Base-by-base conservation (phyloP, 2,329 filamentous ascomycete genomes). In the Hortaea werneckii region DNA sequence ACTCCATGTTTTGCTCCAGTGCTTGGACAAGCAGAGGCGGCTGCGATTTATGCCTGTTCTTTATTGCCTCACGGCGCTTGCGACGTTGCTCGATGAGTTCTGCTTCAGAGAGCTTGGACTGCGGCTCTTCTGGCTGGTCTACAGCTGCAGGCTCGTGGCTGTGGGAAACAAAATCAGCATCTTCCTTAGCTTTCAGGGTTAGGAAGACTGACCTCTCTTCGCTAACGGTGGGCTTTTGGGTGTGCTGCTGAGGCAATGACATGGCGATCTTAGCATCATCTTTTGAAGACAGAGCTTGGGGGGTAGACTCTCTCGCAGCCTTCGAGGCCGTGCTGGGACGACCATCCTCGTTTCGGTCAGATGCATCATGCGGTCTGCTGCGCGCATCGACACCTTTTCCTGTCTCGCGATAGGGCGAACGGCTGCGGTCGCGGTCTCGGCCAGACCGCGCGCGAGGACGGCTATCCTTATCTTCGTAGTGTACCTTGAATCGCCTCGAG, bases 1-100 rank as follows among this genome's bases (percentile, higher is more conserved):
- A 59, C 30, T 50, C 47, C 9, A 58, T 40, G 37, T 53, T 62
- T 13, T 57, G 74, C 53, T 82, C 79, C 35, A 90, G 71, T 48
- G 84, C 83, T 67, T 89, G 82, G 51, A 90, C 79, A 40, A 55
- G 88, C 79, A 60, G 44, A 40, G 47, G 50, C 85, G 76, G 58
- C 58, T 83, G 81, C 54, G 66, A 71, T 65, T 80, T 81, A 58
- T 87, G 84, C 70, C 88, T 94, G 63, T 86, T 84, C 61, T 87
- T 78, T 52, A 94, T 84, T 53, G 87, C 86, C 68, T 92, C 86
- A 54, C 89, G 82, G 48, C 85, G 80, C 61, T 84, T 87, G 28
- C 88, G 83, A 45, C 89, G 84, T 58, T 87, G 82, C 65, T 94
- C 85, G 58, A 95, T 85, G 59, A 90, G 76, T 54, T 85, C 82